Conservation (phyloP, 371 early-diverging fungal species). For the Apophysomyces variabilis region DNA sequence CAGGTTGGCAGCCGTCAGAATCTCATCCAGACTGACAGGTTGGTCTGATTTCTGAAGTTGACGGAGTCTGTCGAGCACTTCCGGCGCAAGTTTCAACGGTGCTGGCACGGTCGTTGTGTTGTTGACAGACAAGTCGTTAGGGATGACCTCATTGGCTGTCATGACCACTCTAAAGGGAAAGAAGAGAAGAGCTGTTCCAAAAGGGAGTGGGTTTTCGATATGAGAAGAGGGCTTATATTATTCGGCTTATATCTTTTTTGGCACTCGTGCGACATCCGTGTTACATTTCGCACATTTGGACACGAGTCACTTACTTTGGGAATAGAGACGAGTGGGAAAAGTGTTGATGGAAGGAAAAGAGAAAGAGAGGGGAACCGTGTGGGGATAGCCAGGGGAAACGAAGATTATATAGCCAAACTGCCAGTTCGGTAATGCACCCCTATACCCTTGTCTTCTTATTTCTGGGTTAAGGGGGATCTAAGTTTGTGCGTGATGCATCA, state of each 20-base stretch:
- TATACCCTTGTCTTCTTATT: conserved; percentile 10
- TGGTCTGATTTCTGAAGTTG: conserved; percentile 33
- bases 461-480: conserved; percentile 10
- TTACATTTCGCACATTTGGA: conserved; percentile 18
- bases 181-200: not conserved
- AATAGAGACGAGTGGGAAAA: not conserved
- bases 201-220: not conserved
- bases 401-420: conserved; percentile 3
- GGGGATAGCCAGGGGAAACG: conserved; percentile 9
- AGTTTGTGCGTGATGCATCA: conserved; percentile 11
- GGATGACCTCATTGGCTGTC: conserved; percentile 55
- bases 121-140: conserved; percentile 52
- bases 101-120: conserved; percentile 14
- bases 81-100: conserved; percentile 32
- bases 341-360: not conserved
- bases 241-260: conserved; percentile 2
- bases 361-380: conserved; percentile 12
- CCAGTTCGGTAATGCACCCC: conserved; percentile 8
- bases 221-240: conserved; percentile 13
- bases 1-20: conserved; percentile 36
- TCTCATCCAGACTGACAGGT: conserved; percentile 39
- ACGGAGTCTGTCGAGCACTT: conserved; percentile 31
- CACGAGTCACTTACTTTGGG: conserved; percentile 14
- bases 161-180: conserved; percentile 1
- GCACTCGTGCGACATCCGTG: conserved; percentile 17